phyloP scores from a whole-genome alignment of 2,329 filamentous ascomycete genomes.

The Talaromyces sp. region DNA sequence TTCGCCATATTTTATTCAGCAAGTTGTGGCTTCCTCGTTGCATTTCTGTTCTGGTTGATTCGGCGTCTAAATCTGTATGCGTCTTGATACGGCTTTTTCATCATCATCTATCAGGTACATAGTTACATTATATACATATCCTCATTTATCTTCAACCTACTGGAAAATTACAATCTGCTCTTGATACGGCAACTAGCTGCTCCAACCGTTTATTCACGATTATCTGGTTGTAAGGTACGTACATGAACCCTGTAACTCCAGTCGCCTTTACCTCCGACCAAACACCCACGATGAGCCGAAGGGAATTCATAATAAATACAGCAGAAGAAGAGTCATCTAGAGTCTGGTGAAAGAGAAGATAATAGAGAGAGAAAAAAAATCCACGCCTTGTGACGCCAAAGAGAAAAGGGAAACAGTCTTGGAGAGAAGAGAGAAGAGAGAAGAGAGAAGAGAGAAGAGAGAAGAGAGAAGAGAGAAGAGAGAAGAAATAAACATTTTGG shows the following conservation, averaged over 20 bases:
- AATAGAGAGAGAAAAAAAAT: background rate
- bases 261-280: background rate
- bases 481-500: background rate
- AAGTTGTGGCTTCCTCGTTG: background rate
- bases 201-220: background rate
- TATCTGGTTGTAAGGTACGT: background rate
- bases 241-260: background rate
- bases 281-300: background rate
- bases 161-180: background rate
- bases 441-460: background rate
- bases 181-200: background rate
- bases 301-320: background rate
- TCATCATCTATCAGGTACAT: too few species aligned
- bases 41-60: background rate
- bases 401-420: background rate
- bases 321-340: background rate
- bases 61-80: background rate
- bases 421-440: background rate
- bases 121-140: constrained; percentile 7
- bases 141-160: background rate
- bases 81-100: background rate
- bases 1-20: background rate
- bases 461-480: background rate
- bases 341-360: background rate
- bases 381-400: background rate